Percentiles rank a stretch among this genome's conserved stretches.
These are phyloP conservation scores for Pythium plurisporium DNA, from an alignment of 352 stramenopile species.

Conservation along the genomic window DNA sequence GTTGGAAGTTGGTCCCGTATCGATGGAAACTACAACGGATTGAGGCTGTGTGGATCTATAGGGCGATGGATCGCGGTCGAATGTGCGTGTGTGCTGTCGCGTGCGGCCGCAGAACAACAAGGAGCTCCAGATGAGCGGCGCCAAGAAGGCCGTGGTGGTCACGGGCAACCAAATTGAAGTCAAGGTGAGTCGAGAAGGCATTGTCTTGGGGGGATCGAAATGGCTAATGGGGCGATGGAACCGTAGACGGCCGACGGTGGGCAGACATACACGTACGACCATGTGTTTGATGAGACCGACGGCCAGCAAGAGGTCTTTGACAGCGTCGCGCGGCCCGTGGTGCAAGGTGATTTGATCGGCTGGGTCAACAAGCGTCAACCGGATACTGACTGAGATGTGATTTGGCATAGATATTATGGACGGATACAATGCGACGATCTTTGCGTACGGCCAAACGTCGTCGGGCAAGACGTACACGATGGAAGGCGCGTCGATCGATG, in stretches of 20 bases:
- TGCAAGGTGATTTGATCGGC: conserved; percentile 54
- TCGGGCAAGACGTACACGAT: conserved; percentile 90
- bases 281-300: conserved; percentile 80
- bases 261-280: conserved; percentile 89
- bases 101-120: conserved; percentile 79
- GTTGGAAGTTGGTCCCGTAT: too few species aligned
- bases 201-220: too few species aligned
- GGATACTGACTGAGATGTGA: neutral
- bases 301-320: conserved; percentile 89
- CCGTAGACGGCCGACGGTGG: conserved; percentile 40
- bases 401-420: conserved; percentile 75
- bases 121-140: conserved; percentile 58
- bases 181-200: conserved; percentile 51
- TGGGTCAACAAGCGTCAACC: neutral
- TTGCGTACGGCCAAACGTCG: conserved; percentile 91
- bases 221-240: neutral
- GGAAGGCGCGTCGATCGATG: conserved; percentile 83
- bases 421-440: conserved; percentile 93
- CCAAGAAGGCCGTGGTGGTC: conserved; percentile 53
- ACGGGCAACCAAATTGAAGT: conserved; percentile 56
- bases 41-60: neutral
- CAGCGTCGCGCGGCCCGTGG: conserved; percentile 78
- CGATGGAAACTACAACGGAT: neutral
- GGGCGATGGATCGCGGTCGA: conserved; percentile 29
- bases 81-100: conserved; percentile 81